Percentiles rank a stretch among this genome's conserved stretches.
phyloP scores from a whole-genome alignment of 2,329 filamentous ascomycete species.

The Fusarium abutilonis region DNA sequence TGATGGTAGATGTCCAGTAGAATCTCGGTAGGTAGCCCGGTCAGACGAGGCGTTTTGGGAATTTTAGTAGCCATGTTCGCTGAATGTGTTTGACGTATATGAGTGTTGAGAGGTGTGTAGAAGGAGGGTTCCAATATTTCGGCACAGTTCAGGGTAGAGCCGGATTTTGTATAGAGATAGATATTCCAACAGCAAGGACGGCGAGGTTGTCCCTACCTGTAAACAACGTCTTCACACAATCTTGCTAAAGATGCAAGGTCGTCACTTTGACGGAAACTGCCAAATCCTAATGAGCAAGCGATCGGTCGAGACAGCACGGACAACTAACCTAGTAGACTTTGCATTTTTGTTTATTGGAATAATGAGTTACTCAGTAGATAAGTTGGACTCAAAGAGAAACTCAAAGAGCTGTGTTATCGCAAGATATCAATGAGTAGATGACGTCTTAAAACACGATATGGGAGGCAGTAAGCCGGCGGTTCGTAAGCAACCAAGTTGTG shows the following conservation, averaged over 20 bases:
- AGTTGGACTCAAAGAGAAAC: neutral
- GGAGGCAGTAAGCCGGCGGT: neutral
- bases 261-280: conserved; percentile 14
- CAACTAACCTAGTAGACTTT: conserved; percentile 25
- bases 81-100: neutral
- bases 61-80: conserved; percentile 32
- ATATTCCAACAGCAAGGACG: conserved; percentile 11
- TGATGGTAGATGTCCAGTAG: conserved; percentile 59
- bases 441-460: neutral
- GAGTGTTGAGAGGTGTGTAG: neutral
- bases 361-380: conserved; percentile 1
- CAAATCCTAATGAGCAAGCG: conserved; percentile 2
- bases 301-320: neutral
- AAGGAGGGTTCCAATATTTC: neutral
- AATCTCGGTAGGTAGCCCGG: conserved; percentile 57
- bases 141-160: neutral
- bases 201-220: conserved; percentile 1
- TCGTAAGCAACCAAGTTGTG: neutral
- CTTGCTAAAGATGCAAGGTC: conserved; percentile 22
- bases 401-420: neutral
- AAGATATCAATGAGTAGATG: neutral
- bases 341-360: conserved; percentile 31
- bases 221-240: conserved; percentile 3
- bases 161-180: neutral
- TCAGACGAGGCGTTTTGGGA: conserved; percentile 36